Evolutionary conservation across 2,329 filamentous ascomycete species (phyloP), one percentile per base, ranked within the genome.

Genomic region (Exophiala oligosperma): DNA sequence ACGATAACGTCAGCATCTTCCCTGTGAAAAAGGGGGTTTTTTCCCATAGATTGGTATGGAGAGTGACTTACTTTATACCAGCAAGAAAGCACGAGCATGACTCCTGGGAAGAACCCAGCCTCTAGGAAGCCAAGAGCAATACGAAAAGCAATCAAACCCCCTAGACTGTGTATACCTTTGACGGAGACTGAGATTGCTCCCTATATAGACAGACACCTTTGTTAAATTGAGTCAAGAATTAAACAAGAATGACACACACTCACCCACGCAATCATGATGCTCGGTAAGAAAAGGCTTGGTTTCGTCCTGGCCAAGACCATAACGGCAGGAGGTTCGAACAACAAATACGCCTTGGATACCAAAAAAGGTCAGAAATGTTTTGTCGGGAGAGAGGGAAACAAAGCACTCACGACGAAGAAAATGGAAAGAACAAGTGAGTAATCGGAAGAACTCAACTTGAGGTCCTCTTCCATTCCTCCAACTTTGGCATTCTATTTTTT

Each of bases 51-150:
- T 24, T 35, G 23, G 44, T 28, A 14, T 7, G 14, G 47, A 21
- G 17, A n/a, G 24, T 46, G 23, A 32, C 54, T 77, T n/a, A 81
- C 74, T 57, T 81, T 83, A 61, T 87, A 87, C 82, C 84, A 87
- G 74, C 84, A 84, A 1, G 81, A 83, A 2, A 86, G 72, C 54
- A 85, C 82, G 66, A 82, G 84, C 43, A 82, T 77, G 6, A 84
- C 76, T 4, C 73, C 74, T 1, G 72, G 73, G 24, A 75, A 70
- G 52, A 73, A 73, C 6, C 73, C 72, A 12, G 69, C 71, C 48
- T 72, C 70, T 28, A 66, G 67, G 26, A 71, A 55, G 29, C 70
- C 69, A 32, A 72, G 61, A 63, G 29, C 69, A 64, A 82, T 77
- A 24, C 81, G 73, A 51, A 77, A 69, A 62, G 72, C 74, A 65